Conservation (phyloP, 768 basidiomycete species). For the Chalciporus sphaerocephalus region DNA sequence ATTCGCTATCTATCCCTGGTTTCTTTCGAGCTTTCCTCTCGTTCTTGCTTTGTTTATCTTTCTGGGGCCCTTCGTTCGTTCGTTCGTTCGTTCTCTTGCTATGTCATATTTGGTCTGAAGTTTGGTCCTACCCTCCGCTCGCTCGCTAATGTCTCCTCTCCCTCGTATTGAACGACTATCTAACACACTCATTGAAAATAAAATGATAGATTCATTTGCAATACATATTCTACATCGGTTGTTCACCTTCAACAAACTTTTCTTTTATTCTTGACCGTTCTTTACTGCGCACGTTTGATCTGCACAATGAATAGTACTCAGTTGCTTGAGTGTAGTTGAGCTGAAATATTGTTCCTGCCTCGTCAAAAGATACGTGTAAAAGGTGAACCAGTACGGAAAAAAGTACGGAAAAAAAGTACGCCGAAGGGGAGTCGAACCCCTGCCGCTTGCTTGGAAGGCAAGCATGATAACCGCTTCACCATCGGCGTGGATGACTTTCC, state of each 20-base stretch:
- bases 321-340: too few relatives aligned
- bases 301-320: too few relatives aligned
- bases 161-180: conserved; percentile 4
- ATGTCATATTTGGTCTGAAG: conserved; percentile 2
- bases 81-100: too few relatives aligned
- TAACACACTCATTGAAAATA: background rate
- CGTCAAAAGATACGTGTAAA: too few relatives aligned
- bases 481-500: conserved; percentile 40
- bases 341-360: too few relatives aligned
- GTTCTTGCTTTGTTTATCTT: conserved; percentile 11
- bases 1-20: conserved; percentile 12
- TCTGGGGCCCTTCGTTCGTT: conserved; percentile 9
- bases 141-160: conserved; percentile 6
- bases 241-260: too few relatives aligned
- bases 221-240: too few relatives aligned
- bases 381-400: too few relatives aligned
- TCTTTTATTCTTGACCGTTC: background rate
- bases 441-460: conserved; percentile 81
- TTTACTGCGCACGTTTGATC: too few relatives aligned
- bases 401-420: conserved; percentile 16
- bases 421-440: conserved; percentile 76
- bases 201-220: conserved; percentile 4
- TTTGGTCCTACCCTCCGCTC: background rate
- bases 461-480: conserved; percentile 94
- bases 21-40: background rate